These are phyloP conservation scores for Saccharomycopsis synnaedendra DNA, from an alignment of 805 yeast genomes.

Conservation along the genomic window DNA sequence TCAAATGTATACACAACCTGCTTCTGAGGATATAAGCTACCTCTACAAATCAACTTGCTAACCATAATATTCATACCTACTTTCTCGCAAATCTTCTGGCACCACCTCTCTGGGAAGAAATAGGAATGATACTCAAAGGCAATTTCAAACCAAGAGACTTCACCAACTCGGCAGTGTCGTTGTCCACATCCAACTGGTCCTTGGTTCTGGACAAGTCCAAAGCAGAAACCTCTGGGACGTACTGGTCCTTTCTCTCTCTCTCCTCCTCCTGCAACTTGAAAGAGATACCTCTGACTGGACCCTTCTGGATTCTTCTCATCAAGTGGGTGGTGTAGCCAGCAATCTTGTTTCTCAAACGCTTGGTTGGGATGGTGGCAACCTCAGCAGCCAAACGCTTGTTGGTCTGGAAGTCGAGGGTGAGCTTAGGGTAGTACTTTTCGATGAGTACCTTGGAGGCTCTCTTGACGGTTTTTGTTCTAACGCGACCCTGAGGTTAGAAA, in stretches of 20 bases:
- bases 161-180: constrained; percentile 16
- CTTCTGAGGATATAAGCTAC: too few relatives aligned
- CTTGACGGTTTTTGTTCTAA: constrained; percentile 99
- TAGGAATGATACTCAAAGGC: constrained; percentile 76
- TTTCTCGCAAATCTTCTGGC: constrained; percentile 84
- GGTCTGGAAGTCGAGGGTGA: constrained; percentile 98
- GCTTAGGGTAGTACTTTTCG: constrained; percentile 99
- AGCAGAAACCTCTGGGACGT: constrained; percentile 99
- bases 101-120: constrained; percentile 80
- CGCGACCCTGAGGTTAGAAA: constrained; percentile 70
- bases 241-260: constrained; percentile 99
- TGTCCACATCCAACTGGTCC: constrained; percentile 63
- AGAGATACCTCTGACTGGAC: constrained; percentile 99
- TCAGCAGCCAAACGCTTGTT: constrained; percentile 99
- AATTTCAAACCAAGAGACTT: constrained; percentile 37
- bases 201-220: constrained; percentile 94
- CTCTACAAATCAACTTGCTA: too few relatives aligned
- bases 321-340: constrained; percentile 99
- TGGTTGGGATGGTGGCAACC: constrained; percentile 97
- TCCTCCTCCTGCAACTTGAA: constrained; percentile 99
- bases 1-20: too few relatives aligned
- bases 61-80: too few relatives aligned
- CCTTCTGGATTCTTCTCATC: constrained; percentile 99
- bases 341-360: constrained; percentile 99
- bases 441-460: constrained; percentile 99